Base-by-base conservation (phyloP, 2,329 filamentous ascomycete species). In the Rhinocladiella similis region DNA sequence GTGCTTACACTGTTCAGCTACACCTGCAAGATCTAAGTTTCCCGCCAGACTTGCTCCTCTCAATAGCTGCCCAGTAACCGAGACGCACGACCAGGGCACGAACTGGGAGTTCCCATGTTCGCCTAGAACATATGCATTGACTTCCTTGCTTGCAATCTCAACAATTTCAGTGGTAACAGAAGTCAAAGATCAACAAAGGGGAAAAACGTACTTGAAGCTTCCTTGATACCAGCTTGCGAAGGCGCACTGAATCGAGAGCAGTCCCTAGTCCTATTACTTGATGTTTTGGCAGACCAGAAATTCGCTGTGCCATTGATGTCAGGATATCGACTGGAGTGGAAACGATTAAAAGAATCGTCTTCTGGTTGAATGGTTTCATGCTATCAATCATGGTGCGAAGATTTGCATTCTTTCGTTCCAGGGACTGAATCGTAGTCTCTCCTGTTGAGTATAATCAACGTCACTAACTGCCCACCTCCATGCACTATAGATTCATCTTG, bases 311-410 rank as follows among this genome's bases (percentile, higher is more conserved):
- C 47, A 82, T 72, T 38, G 76, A 74, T 1, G 80, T 81, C 22
- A 83, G 69, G 20, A 83, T 69, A 63, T 83, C 81, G n/a, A 83
- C 79, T 0, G 81, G 80, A 63, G 82, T 82, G 1, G 80, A 74
- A 3, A 82, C 78, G 2, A 83, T 66, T 1, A 83, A 66, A 0
- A 83, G 63, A 27, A 83, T 74, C 0, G 49, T 20, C 16, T 41
- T n/a, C 12, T 36, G 22, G 29, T 20, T 69, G 53, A 83, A 76
- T 0, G 79, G 78, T 13, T 69, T 71, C 74, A 83, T 79, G 25
- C 70, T 70, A 2, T 70, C 67, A 42, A 82, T 71, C 16, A 79
- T 75, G 19, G 70, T 74, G 3, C 71, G 69, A 22, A 82, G 66
- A 39, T 82, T 78, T 29, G 72, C 71, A 16, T 77, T 62, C 57